A percentile compares a stretch with the other conserved stretches of the same genome.
Conservation (phyloP, 805 yeast genomes). For the Zygoascus bituminiphila region DNA sequence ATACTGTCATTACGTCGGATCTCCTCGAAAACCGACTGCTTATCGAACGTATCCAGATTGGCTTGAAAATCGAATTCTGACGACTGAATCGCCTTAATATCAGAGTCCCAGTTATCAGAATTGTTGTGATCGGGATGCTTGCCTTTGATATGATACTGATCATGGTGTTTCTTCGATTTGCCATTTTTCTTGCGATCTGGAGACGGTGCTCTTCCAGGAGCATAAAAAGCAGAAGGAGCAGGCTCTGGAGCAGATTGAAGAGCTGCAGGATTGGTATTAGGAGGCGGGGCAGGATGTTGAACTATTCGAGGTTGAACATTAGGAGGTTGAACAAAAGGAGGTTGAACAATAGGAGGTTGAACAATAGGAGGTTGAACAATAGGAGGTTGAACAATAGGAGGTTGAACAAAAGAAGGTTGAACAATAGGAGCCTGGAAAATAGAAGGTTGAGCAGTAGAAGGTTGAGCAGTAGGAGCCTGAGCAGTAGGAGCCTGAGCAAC, state of each 20-base stretch:
- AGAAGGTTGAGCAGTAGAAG: background rate
- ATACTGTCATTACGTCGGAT: conserved; percentile 56
- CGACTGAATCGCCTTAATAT: conserved; percentile 35
- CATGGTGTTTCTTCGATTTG: conserved; percentile 4
- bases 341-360: too few species aligned
- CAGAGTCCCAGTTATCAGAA: conserved; percentile 6
- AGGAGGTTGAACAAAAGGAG: too few species aligned
- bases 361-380: too few species aligned
- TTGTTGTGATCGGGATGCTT: too few species aligned
- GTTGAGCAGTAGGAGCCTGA: conserved; percentile 2
- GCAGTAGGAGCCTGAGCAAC: background rate
- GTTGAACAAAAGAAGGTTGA: background rate
- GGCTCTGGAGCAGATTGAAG: background rate
- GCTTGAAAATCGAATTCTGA: conserved; percentile 83
- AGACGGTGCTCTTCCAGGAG: background rate
- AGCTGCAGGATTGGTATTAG: background rate
- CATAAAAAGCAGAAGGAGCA: background rate
- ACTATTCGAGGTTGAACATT: too few species aligned
- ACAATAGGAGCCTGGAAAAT: too few species aligned
- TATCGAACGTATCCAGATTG: conserved; percentile 74
- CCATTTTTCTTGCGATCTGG: background rate
- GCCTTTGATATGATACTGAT: conserved; percentile 4
- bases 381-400: too few species aligned
- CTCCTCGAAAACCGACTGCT: conserved; percentile 68
- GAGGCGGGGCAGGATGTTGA: conserved; percentile 3